phyloP scores from a whole-genome alignment of 2,329 filamentous ascomycete genomes.

The Zasmidium angulare region DNA sequence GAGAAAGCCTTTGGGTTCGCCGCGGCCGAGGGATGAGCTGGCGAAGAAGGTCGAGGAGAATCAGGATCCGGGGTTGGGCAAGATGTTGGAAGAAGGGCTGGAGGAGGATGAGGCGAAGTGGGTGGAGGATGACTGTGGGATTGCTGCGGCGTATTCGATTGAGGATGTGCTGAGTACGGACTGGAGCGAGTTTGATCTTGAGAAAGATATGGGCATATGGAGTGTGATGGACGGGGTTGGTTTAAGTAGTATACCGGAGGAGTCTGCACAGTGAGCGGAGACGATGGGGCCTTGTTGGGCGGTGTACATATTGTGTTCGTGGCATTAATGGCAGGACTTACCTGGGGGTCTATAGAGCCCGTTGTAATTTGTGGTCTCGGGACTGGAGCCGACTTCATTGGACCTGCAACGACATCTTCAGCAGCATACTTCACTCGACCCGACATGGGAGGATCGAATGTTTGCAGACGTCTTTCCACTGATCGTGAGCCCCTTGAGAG shows the following conservation, averaged over 20 bases:
- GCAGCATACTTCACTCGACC: too few relatives aligned
- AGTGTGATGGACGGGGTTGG: not conserved
- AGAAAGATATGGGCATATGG: not conserved
- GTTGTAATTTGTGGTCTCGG: too few relatives aligned
- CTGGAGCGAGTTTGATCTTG: constrained; percentile 8
- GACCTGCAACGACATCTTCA: too few relatives aligned
- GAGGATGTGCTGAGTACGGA: constrained; percentile 16
- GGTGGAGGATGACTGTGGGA: not conserved
- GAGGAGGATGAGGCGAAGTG: not conserved
- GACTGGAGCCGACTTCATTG: too few relatives aligned
- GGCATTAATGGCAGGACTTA: not conserved
- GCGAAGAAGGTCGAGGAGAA: constrained; percentile 11
- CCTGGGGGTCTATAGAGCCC: too few relatives aligned
- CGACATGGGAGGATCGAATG: too few relatives aligned
- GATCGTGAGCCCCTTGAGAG: too few relatives aligned
- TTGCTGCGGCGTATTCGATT: not conserved
- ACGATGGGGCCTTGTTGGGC: not conserved
- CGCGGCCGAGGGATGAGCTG: constrained; percentile 15
- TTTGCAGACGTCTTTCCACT: too few relatives aligned
- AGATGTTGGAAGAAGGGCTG: constrained; percentile 8
- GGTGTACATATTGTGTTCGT: not conserved
- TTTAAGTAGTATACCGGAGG: not conserved
- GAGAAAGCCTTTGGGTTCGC: constrained; percentile 14
- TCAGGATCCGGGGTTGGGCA: constrained; percentile 9
- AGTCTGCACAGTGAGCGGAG: not conserved